Conservation (phyloP, 78 protist species). For the Dictyostelium citrinum region DNA sequence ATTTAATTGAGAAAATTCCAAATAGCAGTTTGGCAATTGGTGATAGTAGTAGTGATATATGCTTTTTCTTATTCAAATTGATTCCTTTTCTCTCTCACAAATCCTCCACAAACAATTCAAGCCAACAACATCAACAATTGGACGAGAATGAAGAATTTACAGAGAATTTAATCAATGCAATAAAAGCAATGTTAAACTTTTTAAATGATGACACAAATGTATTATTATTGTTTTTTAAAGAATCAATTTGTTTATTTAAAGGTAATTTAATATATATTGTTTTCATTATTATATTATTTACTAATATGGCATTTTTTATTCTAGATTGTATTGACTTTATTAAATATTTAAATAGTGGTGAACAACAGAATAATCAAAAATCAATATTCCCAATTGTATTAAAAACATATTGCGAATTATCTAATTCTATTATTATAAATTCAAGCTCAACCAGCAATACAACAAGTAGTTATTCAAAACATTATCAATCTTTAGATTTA, state of each 20-base stretch:
- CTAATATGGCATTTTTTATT: neutral
- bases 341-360: neutral
- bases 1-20: constrained; percentile 7
- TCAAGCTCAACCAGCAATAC: neutral
- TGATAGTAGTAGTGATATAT: constrained; percentile 8
- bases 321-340: constrained; percentile 10
- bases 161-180: constrained; percentile 11
- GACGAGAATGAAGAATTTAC: neutral
- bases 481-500: constrained; percentile 1
- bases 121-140: neutral
- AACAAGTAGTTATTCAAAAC: constrained; percentile 4
- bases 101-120: neutral
- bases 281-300: neutral
- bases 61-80: constrained; percentile 41
- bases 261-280: neutral
- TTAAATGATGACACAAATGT: neutral
- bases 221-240: constrained; percentile 6
- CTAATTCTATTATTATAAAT: neutral
- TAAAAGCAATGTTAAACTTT: neutral
- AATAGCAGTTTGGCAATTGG: constrained; percentile 23
- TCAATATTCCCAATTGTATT: constrained; percentile 7
- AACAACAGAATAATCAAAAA: no score
- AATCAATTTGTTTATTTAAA: constrained; percentile 17
- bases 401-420: constrained; percentile 26
- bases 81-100: constrained; percentile 46